Evolutionary conservation across 2,329 filamentous ascomycete species (phyloP).

Genomic region (Arthrinium phaeospermum): DNA sequence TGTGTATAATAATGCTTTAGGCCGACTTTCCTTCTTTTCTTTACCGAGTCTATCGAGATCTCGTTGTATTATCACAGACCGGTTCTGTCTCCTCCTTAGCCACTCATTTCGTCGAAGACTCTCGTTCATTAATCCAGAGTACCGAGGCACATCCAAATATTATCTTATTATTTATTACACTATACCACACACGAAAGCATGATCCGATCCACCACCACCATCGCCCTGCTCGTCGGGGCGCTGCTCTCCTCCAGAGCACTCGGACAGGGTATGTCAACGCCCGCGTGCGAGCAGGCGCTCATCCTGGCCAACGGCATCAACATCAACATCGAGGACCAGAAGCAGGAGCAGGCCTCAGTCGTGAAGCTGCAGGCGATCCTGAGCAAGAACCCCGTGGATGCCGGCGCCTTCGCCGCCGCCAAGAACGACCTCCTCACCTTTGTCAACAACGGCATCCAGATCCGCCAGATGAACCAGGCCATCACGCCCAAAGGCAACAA

Average conservation of each 20-base stretch:
- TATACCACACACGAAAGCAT: neutral
- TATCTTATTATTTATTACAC: too few species aligned
- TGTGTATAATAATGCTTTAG: neutral
- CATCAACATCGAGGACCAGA: slow-evolving; percentile 32
- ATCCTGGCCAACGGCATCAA: slow-evolving; percentile 32
- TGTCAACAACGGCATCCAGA: slow-evolving; percentile 31
- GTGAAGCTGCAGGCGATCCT: slow-evolving; percentile 24
- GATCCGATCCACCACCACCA: neutral
- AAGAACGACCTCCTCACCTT: slow-evolving; percentile 28
- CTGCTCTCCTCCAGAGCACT: neutral
- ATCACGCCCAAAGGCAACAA: slow-evolving; percentile 27
- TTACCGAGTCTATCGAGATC: neutral
- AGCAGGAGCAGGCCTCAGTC: slow-evolving; percentile 29
- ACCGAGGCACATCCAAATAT: neutral
- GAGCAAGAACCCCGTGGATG: slow-evolving; percentile 22
- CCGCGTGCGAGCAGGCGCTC: slow-evolving; percentile 26
- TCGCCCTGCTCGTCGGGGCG: neutral
- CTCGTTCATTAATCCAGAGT: neutral
- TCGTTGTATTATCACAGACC: neutral
- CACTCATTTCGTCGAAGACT: neutral
- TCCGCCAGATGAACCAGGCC: slow-evolving; percentile 32
- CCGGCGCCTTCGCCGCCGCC: slow-evolving; percentile 25
- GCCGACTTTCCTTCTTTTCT: neutral
- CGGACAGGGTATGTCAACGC: neutral
- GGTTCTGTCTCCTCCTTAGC: neutral